Evolutionary conservation across 371 early-diverging fungal species (phyloP), one percentile per base, ranked within the genome.

Genomic region (Rhizopus delemar): DNA sequence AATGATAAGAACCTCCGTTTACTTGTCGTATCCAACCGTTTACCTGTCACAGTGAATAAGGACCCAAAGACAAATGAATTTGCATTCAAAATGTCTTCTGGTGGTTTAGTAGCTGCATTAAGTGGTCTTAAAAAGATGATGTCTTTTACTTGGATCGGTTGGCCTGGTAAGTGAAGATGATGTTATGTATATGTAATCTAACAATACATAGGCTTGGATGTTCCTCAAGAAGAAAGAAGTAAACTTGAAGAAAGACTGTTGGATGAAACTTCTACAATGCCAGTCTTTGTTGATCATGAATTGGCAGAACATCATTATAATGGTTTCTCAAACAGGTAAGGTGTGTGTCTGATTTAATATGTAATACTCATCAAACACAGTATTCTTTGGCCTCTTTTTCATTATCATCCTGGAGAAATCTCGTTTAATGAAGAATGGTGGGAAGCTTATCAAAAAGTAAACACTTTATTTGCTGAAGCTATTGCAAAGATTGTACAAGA

Each of bases 141-240:
- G 91, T 80, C 89, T 54, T 99, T 99, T 78, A 93, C 91, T 3
- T 99, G 99, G 99, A 94, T 99, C 65, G 99, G 99, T 16, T 99
- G 99, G 95, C 97, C 99, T 41, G 97, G 96, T 85, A 80, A 88
- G 46, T 46, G 12, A 9, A 39, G 8, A 45, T 15, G 15, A 48
- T 29, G 3, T n/a, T 11, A 43, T 43, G 43, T 15, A n/a, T 15
- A 43, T 43, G 6, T 6, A n/a, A n/a, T 43, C n/a, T 5, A 11
- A 45, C 8, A 45, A 45, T 11, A 22, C 7, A 22, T 45, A 88
- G 90, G 93, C 56, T 67, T 93, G 65, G 92, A 94, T 59, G 82
- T 98, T 46, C 86, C 93, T 5, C 73, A 73, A 28, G 90, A 90
- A 3, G 99, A 99, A 59, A 87, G 90, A 31, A 83, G 77, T 15